phyloP scores from a whole-genome alignment of 495 filamentous ascomycete species.

The Penicillium cinerascens region DNA sequence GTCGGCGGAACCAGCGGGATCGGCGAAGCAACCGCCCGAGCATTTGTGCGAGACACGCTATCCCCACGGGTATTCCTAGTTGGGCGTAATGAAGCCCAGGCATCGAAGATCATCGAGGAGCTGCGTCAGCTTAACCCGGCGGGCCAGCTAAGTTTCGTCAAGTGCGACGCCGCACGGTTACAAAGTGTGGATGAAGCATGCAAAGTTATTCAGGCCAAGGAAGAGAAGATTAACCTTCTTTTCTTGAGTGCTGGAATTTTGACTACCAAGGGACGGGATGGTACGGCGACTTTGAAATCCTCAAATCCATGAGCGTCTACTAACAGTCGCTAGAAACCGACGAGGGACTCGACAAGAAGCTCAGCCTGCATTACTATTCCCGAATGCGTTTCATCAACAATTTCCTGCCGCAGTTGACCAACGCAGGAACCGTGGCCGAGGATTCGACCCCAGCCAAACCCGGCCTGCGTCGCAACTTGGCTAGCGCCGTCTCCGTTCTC shows the following conservation, averaged over 20 bases:
- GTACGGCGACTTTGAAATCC: constrained; percentile 8
- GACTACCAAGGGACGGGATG: constrained; percentile 29
- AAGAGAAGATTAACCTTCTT: constrained; percentile 57
- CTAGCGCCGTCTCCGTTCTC: constrained; percentile 59
- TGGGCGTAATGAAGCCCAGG: constrained; percentile 40
- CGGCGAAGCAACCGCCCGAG: constrained; percentile 54
- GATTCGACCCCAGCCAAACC: not conserved
- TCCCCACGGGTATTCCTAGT: constrained; percentile 48
- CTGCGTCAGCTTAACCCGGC: constrained; percentile 35
- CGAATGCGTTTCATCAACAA: constrained; percentile 63
- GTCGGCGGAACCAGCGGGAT: constrained; percentile 66
- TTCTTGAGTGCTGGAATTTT: constrained; percentile 41
- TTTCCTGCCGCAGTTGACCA: constrained; percentile 56
- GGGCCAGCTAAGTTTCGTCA: constrained; percentile 44
- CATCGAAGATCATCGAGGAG: constrained; percentile 37
- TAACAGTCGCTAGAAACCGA: constrained; percentile 43
- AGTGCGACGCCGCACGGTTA: constrained; percentile 53
- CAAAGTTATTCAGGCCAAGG: constrained; percentile 49
- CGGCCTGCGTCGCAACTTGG: constrained; percentile 23
- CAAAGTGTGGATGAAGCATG: constrained; percentile 58
- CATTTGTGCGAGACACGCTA: constrained; percentile 50
- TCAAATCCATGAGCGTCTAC: not conserved
- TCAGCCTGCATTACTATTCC: constrained; percentile 59
- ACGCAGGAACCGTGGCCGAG: constrained; percentile 19
- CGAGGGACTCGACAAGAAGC: constrained; percentile 58